phyloP scores from a whole-genome alignment of 306 rosid genomes.

The Castanea crenata region DNA sequence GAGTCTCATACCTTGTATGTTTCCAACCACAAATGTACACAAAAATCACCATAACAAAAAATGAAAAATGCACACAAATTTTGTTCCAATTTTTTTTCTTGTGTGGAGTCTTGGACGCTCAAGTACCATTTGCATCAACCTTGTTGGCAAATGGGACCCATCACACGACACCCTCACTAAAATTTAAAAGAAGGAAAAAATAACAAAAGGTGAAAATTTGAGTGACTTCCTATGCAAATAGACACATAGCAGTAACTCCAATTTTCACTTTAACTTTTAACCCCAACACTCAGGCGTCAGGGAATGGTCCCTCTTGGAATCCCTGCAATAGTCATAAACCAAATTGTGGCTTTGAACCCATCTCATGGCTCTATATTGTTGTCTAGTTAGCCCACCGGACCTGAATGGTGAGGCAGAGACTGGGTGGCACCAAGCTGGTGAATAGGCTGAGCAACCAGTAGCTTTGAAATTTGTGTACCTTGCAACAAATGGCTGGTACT shows the following conservation, averaged over 20 bases:
- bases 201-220: constrained; percentile 24
- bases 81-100: constrained; percentile 27
- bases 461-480: constrained; percentile 72
- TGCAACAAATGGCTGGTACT: constrained; percentile 89
- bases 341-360: constrained; percentile 82
- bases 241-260: background rate
- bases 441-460: constrained; percentile 77
- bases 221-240: background rate
- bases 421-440: constrained; percentile 62
- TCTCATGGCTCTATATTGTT: constrained; percentile 61
- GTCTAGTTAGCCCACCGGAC: constrained; percentile 73
- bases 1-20: background rate
- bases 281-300: constrained; percentile 87
- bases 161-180: constrained; percentile 28
- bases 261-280: constrained; percentile 1
- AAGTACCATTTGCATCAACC: constrained; percentile 22
- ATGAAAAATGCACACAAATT: constrained; percentile 12
- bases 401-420: constrained; percentile 71
- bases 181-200: background rate
- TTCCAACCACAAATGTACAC: constrained; percentile 4
- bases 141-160: constrained; percentile 30
- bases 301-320: constrained; percentile 70
- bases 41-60: constrained; percentile 8
- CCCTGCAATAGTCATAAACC: constrained; percentile 86
- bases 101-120: constrained; percentile 37